Evolutionary conservation across 2,329 filamentous ascomycete species (phyloP).

Genomic region (Xylaria sp.): DNA sequence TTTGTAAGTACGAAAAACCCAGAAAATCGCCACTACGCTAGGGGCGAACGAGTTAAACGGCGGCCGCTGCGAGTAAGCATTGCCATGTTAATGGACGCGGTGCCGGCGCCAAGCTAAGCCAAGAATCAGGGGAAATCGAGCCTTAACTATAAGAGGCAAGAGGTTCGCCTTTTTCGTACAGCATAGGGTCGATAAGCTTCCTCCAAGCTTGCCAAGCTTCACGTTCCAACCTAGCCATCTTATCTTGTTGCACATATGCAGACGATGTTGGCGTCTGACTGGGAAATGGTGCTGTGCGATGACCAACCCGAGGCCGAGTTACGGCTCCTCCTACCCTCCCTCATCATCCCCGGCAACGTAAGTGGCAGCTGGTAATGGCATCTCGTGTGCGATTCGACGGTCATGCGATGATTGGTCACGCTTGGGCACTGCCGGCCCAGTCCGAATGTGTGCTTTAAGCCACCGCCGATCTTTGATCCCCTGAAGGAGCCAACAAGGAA

Average conservation of each 20-base stretch:
- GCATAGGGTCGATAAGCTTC: conserved; percentile 35
- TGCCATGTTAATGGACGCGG: conserved; percentile 15
- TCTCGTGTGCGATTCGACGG: conserved; percentile 9
- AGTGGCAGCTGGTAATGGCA: conserved; percentile 29
- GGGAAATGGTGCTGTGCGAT: conserved; percentile 13
- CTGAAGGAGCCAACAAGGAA: conserved; percentile 14
- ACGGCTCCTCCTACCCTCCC: conserved; percentile 14
- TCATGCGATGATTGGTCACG: conserved; percentile 20
- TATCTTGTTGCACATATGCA: conserved; percentile 28
- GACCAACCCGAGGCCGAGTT: conserved; percentile 14
- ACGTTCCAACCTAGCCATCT: conserved; percentile 22
- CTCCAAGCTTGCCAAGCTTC: conserved; percentile 29
- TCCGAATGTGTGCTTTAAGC: conserved; percentile 19
- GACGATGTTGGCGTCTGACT: conserved; percentile 17
- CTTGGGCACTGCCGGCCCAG: conserved; percentile 13
- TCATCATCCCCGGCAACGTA: conserved; percentile 14
- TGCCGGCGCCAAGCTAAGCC: conserved; percentile 31
- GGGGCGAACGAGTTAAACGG: conserved; percentile 2
- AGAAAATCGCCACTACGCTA: not conserved
- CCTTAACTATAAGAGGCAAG: conserved; percentile 37
- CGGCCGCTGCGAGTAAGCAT: conserved; percentile 14
- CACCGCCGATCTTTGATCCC: conserved; percentile 25
- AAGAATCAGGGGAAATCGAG: conserved; percentile 32
- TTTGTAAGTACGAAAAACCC: not conserved
- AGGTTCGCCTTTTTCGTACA: conserved; percentile 22